Evolutionary conservation across 1,284 basidiomycete genomes (phyloP).

Genomic region (Ustilago loliicola): DNA sequence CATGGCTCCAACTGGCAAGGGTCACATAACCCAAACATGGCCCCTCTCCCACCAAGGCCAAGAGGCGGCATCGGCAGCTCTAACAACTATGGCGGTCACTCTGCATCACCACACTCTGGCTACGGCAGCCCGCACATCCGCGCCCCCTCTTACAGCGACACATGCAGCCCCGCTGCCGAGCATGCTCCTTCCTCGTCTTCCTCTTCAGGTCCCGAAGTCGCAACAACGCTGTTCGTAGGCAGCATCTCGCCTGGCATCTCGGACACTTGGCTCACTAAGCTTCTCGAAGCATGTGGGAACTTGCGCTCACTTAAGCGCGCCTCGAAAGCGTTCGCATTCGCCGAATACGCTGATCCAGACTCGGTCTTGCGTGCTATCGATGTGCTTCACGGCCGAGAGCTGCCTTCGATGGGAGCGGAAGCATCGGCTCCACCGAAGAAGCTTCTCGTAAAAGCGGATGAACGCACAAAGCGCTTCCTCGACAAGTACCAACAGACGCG

Average conservation of each 20-base stretch:
- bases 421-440: constrained; percentile 75
- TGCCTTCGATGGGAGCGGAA: constrained; percentile 72
- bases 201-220: constrained; percentile 60
- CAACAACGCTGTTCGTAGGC: constrained; percentile 85
- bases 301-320: constrained; percentile 89
- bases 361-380: constrained; percentile 84
- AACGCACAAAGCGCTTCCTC: constrained; percentile 87
- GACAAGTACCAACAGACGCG: constrained; percentile 85
- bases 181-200: constrained; percentile 17
- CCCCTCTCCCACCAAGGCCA: constrained; percentile 56
- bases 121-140: constrained; percentile 36
- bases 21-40: constrained; percentile 61
- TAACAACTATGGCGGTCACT: constrained; percentile 21
- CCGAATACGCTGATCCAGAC: constrained; percentile 89
- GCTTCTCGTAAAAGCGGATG: constrained; percentile 83
- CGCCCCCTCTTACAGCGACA: constrained; percentile 13
- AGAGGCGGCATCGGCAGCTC: constrained; percentile 52
- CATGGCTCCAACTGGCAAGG: constrained; percentile 53
- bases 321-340: constrained; percentile 94
- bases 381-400: constrained; percentile 84
- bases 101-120: constrained; percentile 34
- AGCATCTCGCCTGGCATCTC: constrained; percentile 92
- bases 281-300: constrained; percentile 88
- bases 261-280: constrained; percentile 80
- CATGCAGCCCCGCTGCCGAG: constrained; percentile 18